These are phyloP conservation scores for Xylariales sp. DNA, from an alignment of 2,329 filamentous ascomycete genomes.

Conservation along the genomic window DNA sequence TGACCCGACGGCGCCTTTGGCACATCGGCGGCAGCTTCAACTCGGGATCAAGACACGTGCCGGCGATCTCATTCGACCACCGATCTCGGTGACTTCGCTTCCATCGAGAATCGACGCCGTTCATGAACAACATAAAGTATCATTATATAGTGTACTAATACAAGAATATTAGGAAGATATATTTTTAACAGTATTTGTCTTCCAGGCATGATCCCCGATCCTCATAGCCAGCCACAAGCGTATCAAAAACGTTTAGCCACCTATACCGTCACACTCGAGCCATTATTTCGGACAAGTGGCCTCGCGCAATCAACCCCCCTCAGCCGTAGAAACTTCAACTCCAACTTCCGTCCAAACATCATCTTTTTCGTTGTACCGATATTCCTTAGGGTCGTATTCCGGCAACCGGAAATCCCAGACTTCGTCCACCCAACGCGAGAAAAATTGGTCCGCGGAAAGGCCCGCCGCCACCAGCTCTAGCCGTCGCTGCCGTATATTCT, in stretches of 20 bases:
- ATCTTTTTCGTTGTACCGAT: background rate
- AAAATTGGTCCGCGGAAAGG: background rate
- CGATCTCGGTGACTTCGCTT: too few species aligned
- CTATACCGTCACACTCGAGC: background rate
- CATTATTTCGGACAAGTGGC: background rate
- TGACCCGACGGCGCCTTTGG: too few species aligned
- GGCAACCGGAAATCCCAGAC: constrained; percentile 27
- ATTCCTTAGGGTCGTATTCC: constrained; percentile 5
- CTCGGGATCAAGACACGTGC: too few species aligned
- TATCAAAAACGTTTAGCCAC: background rate
- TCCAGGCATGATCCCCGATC: too few species aligned
- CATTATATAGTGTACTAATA: too few species aligned
- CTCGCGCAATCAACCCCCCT: background rate
- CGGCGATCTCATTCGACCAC: too few species aligned
- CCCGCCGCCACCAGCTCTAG: background rate
- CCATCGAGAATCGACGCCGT: too few species aligned
- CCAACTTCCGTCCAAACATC: background rate
- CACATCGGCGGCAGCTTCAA: too few species aligned
- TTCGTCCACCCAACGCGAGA: background rate
- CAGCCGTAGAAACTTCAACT: background rate
- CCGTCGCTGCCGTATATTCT: background rate
- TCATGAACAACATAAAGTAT: too few species aligned
- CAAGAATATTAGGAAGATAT: background rate
- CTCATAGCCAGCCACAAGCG: too few species aligned
- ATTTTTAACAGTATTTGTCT: too few species aligned